Evolutionary conservation across 1,139 yeast genomes (phyloP).

Genomic region (Magnusiomyces sp.): DNA sequence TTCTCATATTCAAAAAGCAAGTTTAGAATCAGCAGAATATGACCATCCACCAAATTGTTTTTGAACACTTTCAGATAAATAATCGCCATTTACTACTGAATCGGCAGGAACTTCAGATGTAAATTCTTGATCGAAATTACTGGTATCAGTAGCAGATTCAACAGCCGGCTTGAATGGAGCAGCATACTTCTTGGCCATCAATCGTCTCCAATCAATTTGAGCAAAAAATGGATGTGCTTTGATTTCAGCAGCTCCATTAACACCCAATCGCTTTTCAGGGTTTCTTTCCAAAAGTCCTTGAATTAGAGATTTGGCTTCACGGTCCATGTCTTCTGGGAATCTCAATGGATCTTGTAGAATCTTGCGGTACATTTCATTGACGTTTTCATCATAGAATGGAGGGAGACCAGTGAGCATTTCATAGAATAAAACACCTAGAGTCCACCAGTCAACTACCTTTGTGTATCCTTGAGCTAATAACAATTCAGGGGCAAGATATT

Average conservation of each 20-base stretch:
- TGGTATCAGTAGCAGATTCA: conserved; percentile 75
- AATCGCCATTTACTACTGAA: conserved; percentile 69
- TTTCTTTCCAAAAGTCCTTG: conserved; percentile 74
- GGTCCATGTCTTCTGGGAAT: conserved; percentile 83
- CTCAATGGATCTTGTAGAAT: conserved; percentile 80
- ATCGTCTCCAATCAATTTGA: conserved; percentile 84
- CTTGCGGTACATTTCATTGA: conserved; percentile 90
- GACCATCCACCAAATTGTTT: conserved; percentile 99
- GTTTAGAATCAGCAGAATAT: conserved; percentile 45
- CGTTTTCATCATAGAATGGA: conserved; percentile 91
- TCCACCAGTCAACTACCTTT: conserved; percentile 98
- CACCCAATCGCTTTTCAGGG: conserved; percentile 70
- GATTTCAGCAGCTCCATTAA: conserved; percentile 76
- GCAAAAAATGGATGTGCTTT: conserved; percentile 80
- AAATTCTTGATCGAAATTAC: conserved; percentile 88
- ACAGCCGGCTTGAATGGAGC: conserved; percentile 97
- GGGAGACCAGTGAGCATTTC: conserved; percentile 97
- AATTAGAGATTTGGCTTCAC: conserved; percentile 78
- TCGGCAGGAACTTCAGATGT: conserved; percentile 92
- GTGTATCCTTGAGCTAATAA: conserved; percentile 90
- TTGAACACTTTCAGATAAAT: conserved; percentile 70
- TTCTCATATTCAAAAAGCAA: conserved; percentile 10
- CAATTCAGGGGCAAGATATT: conserved; percentile 91
- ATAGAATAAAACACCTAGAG: conserved; percentile 82
- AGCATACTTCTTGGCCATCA: conserved; percentile 77